phyloP scores from a whole-genome alignment of 306 rosid species.

The Prosopis cineraria region DNA sequence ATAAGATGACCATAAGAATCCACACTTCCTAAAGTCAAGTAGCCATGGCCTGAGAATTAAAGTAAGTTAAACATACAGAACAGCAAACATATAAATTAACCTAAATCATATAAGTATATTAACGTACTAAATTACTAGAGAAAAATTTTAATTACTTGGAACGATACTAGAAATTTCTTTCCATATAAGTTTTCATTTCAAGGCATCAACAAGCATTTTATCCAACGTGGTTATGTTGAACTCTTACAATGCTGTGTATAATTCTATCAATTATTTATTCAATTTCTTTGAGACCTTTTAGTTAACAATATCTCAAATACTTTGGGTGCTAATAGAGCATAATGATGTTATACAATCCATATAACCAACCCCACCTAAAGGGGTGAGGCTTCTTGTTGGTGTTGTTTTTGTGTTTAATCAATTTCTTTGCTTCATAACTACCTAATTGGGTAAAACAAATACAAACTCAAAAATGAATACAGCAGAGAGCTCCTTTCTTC shows the following conservation, averaged over 20 bases:
- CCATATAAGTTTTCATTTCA: neutral
- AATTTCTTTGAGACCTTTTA: neutral
- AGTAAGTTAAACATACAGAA: conserved; percentile 20
- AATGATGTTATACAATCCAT: no score
- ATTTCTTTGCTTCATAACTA: neutral
- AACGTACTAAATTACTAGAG: neutral
- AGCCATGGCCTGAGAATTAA: conserved; percentile 57
- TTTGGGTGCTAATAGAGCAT: no score
- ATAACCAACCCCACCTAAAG: no score
- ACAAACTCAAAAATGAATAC: neutral
- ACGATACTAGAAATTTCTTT: neutral
- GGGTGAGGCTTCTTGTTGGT: no score
- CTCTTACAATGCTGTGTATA: neutral
- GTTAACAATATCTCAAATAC: no score
- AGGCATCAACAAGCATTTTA: neutral
- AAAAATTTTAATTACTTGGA: neutral
- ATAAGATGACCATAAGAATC: conserved; percentile 88
- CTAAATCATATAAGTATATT: conserved; percentile 15
- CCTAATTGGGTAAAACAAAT: neutral
- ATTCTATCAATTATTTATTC: neutral
- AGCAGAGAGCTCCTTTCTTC: neutral
- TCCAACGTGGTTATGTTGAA: neutral
- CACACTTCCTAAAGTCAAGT: conserved; percentile 79
- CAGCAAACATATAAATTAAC: neutral
- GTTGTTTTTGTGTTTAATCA: no score